These are phyloP conservation scores for Aureobasidium namibiae DNA, from an alignment of 2,329 filamentous ascomycete species.

Conservation along the genomic window DNA sequence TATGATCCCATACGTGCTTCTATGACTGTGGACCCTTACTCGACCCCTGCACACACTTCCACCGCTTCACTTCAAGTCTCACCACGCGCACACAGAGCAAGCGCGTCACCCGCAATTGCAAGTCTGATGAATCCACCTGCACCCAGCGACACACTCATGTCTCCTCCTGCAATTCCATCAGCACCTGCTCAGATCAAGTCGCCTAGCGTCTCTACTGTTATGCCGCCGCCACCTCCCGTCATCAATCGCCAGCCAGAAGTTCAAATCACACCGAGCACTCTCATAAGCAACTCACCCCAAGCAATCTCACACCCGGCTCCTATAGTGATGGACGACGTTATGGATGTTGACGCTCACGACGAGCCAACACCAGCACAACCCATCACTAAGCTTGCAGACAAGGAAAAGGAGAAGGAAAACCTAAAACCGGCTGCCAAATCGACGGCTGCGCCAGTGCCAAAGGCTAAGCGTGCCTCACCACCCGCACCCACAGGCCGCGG, in stretches of 20 bases:
- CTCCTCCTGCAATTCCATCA: constrained; percentile 18
- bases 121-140: constrained; percentile 57
- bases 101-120: constrained; percentile 82
- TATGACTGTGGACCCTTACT: constrained; percentile 41
- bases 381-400: constrained; percentile 3
- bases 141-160: constrained; percentile 23
- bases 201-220: neutral
- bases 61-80: constrained; percentile 30
- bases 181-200: constrained; percentile 11
- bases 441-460: constrained; percentile 18
- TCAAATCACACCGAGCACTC: constrained; percentile 7
- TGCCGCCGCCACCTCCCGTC: neutral
- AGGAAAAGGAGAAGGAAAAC: constrained; percentile 11
- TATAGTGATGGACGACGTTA: constrained; percentile 21
- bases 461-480: constrained; percentile 42
- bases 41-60: constrained; percentile 19
- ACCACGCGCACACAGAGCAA: constrained; percentile 57
- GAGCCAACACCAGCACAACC: neutral
- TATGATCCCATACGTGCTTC: constrained; percentile 76
- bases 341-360: constrained; percentile 23
- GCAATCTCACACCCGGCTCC: constrained; percentile 18
- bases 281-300: constrained; percentile 15
- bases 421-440: neutral
- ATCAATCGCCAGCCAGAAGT: neutral
- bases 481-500: constrained; percentile 55